These are phyloP conservation scores for Nothopassalora personata DNA, from an alignment of 2,329 filamentous ascomycete species.

Conservation along the genomic window DNA sequence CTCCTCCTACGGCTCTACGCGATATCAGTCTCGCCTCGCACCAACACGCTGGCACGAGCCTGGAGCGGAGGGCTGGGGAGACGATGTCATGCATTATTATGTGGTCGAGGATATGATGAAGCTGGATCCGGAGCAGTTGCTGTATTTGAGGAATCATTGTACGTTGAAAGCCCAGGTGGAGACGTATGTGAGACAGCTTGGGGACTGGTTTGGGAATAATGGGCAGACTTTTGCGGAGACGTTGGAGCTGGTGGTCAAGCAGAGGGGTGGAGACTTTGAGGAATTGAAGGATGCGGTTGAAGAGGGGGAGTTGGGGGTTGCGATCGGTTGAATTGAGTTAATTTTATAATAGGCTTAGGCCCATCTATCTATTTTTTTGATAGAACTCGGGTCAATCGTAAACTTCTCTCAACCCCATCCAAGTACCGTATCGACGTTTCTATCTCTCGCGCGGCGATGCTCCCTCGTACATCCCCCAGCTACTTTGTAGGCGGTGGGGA, in stretches of 20 bases:
- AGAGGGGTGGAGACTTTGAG: conserved; percentile 49
- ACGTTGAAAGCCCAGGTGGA: conserved; percentile 55
- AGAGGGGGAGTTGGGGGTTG: conserved; percentile 66
- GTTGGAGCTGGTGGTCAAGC: conserved; percentile 50
- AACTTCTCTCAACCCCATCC: too few relatives aligned
- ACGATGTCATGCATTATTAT: conserved; percentile 60
- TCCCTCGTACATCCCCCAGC: too few relatives aligned
- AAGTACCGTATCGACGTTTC: too few relatives aligned
- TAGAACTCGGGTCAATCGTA: too few relatives aligned
- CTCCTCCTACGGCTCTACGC: conserved; percentile 30
- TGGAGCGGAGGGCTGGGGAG: conserved; percentile 58
- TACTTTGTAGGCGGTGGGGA: background rate
- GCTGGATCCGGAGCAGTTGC: conserved; percentile 54
- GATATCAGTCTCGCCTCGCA: conserved; percentile 44
- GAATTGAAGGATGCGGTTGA: conserved; percentile 61
- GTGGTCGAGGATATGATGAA: conserved; percentile 61
- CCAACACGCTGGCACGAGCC: conserved; percentile 47
- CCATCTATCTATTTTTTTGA: too few relatives aligned
- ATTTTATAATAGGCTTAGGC: background rate
- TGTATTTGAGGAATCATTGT: conserved; percentile 54
- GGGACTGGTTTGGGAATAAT: conserved; percentile 60
- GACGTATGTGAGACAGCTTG: conserved; percentile 46
- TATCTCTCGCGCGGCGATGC: too few relatives aligned
- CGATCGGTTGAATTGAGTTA: conserved; percentile 18
- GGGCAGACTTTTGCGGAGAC: conserved; percentile 59